Base-by-base conservation (phyloP, 345 rosid genomes). In the Eucalyptus camaldulensis region DNA sequence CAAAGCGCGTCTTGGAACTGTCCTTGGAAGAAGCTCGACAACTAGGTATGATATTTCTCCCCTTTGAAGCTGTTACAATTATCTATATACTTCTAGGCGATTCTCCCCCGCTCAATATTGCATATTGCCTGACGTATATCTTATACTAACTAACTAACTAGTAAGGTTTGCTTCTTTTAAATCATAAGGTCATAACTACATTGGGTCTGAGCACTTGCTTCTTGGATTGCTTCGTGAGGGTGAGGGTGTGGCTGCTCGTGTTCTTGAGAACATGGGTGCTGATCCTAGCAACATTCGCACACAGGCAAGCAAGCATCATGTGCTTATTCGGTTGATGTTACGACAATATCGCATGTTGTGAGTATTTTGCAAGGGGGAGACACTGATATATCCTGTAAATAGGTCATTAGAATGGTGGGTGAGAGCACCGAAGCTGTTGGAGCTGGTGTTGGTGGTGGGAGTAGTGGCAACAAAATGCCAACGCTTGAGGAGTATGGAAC, bases 171-270 rank as follows among this genome's bases (percentile, higher is more conserved):
- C 24, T 47, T 51, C 40, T 43, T 22, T 67, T 80, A 22, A 80
- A 85, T 91, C 92, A 91, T 47, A 91, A 97, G 99, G 99, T 60
- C 99, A 97, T 92, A 98, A 96, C 93, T 97, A 98, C 90, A 98
- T 98, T 90, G 99, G 99, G 76, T 95, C 99, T 15, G 99, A 98
- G 94, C 99, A 98, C 92, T 93, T 98, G 90, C 96, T 98, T 88
- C 98, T 98, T 56, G 98, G 98, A 89, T 94, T 97, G 88, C 98
- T 97, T 87, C 96, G 98, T 62, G 99, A 97, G 93, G 99, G 99
- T 87, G 99, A 97, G 93, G 99, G 99, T 92, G 99, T 98, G 76
- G 99, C 99, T 37, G 99, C 98, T 43, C 98, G 99, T 93, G 99
- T 97, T 91, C 95, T 98, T 88, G 99, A 98, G 95, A 97, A 95